Percentiles rank a stretch among this genome's conserved stretches.
Conservation (phyloP, 1,139 yeast genomes). For the Eremothecium coryli region DNA sequence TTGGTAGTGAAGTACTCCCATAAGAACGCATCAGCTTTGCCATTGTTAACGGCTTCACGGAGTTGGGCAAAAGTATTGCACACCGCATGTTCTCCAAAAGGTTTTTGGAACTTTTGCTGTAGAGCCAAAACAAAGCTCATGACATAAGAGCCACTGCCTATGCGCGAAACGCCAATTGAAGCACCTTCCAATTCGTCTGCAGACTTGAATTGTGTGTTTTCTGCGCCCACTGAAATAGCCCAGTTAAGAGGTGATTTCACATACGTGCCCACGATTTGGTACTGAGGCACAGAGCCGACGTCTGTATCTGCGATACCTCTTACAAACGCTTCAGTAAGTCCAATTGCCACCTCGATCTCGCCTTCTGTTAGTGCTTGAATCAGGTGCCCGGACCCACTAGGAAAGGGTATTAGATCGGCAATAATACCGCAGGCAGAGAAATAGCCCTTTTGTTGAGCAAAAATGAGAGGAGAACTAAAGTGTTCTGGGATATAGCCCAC, state of each 20-base stretch:
- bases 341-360: constrained; percentile 71
- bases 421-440: constrained; percentile 40
- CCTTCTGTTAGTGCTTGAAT: constrained; percentile 59
- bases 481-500: constrained; percentile 91
- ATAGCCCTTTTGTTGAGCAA: constrained; percentile 55
- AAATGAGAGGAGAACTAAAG: constrained; percentile 74
- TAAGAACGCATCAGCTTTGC: constrained; percentile 75
- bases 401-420: constrained; percentile 61
- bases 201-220: constrained; percentile 44
- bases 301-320: constrained; percentile 70
- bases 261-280: constrained; percentile 68
- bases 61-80: constrained; percentile 64
- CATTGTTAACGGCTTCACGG: constrained; percentile 66
- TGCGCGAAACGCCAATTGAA: constrained; percentile 73
- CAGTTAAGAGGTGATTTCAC: constrained; percentile 82
- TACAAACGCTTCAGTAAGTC: constrained; percentile 84
- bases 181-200: constrained; percentile 50
- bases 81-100: constrained; percentile 47
- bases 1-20: constrained; percentile 93
- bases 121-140: constrained; percentile 81
- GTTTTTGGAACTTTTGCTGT: constrained; percentile 40
- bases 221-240: constrained; percentile 74
- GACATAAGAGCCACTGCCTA: constrained; percentile 85
- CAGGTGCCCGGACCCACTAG: constrained; percentile 84
- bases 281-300: constrained; percentile 37